Base-by-base conservation (phyloP, 2,329 filamentous ascomycete genomes). In the Phoma herbarum region DNA sequence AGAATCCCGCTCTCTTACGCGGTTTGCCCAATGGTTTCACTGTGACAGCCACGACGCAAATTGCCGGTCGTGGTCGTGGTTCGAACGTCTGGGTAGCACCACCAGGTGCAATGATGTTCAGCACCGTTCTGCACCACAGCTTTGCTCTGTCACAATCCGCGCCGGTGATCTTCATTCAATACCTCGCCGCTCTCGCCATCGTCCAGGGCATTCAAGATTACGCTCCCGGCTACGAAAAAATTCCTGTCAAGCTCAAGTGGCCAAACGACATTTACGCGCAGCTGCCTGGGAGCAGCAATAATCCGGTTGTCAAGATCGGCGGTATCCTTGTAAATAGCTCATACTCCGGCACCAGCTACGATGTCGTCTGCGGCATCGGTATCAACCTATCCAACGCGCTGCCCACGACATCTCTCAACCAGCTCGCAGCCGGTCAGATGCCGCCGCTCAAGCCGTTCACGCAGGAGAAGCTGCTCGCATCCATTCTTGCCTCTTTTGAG, bases 41-140 rank as follows among this genome's bases (percentile, higher is more conserved):
- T 0, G 83, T 92, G 11, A 90, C 90, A 0, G 94, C 95, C 1
- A 95, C 93, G 0, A 92, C 90, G 0, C 94, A 98, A 76, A 83
- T 97, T 7, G 91, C 93, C 0, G 95, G 90, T 8, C 88, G 95
- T 35, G 95, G 95, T 8, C 89, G 95, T 10, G 95, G 95, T 4
- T 88, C 85, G 29, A 99, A 99, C 69, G 91, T 97, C 59, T 99
- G 95, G 95, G 88, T 99, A 4, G 92, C 93, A 0, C 95, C 95
- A 0, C 86, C 91, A 0, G 95, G 95, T 0, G 88, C 87, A 33
- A 83, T 98, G 6, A 90, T 97, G 75, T 95, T 96, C 79, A 97
- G 92, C 10, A 92, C 90, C 0, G 87, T 96, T 37, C 87, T 99
- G 65, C 91, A 92, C 62, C 95, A 99, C 77, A 86, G 90, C 0